Evolutionary conservation across 495 filamentous ascomycete species (phyloP).

Genomic region (Viridothelium virens): DNA sequence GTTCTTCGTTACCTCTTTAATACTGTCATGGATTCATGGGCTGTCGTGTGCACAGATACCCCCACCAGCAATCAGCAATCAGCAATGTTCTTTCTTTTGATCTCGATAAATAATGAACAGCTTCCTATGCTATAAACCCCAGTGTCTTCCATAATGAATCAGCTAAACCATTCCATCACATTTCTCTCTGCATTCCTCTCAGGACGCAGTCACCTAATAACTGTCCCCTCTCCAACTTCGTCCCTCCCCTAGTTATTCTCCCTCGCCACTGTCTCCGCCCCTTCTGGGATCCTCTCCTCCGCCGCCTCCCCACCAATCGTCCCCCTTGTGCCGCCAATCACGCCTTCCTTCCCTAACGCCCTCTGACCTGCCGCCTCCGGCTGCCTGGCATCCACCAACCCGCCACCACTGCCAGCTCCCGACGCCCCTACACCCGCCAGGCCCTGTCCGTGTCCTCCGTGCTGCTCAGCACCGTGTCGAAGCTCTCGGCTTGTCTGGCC

Average conservation of each 20-base stretch:
- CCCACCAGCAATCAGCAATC: not conserved
- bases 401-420: not conserved
- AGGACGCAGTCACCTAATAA: not conserved
- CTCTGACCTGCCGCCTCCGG: constrained; percentile 29
- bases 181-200: not conserved
- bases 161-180: no score
- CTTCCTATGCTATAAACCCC: not conserved
- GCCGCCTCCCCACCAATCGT: constrained; percentile 34
- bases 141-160: not conserved
- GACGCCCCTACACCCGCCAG: constrained; percentile 48
- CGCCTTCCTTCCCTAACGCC: constrained; percentile 37
- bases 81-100: not conserved
- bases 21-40: not conserved
- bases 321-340: constrained; percentile 34
- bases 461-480: constrained; percentile 44
- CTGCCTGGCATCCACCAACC: constrained; percentile 21
- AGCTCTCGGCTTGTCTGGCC: constrained; percentile 56
- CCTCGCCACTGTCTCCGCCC: constrained; percentile 42
- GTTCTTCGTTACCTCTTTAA: not conserved
- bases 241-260: constrained; percentile 28
- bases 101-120: not conserved
- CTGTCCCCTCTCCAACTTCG: not conserved
- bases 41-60: constrained; percentile 9
- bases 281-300: constrained; percentile 41
- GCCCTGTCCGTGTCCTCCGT: constrained; percentile 41